Evolutionary conservation across 2,329 filamentous ascomycete species (phyloP).

Genomic region (Arthrobotrys musiformis): DNA sequence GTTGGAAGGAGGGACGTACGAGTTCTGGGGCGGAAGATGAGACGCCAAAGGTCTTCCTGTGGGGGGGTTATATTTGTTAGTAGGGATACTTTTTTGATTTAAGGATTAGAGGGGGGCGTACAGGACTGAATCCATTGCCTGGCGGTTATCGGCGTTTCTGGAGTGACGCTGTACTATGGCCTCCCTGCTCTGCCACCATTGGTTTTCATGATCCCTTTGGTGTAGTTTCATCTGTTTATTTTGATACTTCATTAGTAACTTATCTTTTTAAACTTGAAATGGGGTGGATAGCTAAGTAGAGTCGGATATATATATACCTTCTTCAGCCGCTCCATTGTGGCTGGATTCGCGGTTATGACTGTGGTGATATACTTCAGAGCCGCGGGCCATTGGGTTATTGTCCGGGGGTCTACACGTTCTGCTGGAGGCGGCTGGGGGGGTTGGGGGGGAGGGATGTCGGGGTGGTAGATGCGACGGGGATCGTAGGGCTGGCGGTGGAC

Average conservation of each 20-base stretch:
- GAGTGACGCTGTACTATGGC: conserved; percentile 56
- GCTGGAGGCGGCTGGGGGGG: not conserved
- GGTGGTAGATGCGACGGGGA: conserved; percentile 41
- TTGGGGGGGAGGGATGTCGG: conserved; percentile 15
- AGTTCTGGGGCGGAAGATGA: conserved; percentile 22
- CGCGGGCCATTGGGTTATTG: conserved; percentile 57
- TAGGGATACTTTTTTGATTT: not conserved
- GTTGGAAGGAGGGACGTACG: conserved; percentile 4
- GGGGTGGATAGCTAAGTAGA: not conserved
- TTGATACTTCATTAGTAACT: not conserved
- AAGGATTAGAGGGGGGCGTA: not conserved
- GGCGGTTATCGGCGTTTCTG: conserved; percentile 51
- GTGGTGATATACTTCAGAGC: conserved; percentile 58
- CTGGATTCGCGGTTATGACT: conserved; percentile 53
- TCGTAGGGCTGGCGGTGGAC: conserved; percentile 31
- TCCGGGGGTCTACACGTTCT: conserved; percentile 47
- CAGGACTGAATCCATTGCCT: conserved; percentile 53
- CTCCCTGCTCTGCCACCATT: conserved; percentile 57
- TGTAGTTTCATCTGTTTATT: conserved; percentile 56
- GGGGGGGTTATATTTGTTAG: not conserved
- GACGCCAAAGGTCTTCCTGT: conserved; percentile 47
- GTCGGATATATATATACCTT: conserved; percentile 39
- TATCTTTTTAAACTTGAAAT: too few species aligned
- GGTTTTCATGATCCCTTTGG: conserved; percentile 57
- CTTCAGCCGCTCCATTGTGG: conserved; percentile 54